These are phyloP conservation scores for Globisporangium barbulae DNA, from an alignment of 352 stramenopile genomes.

Conservation along the genomic window DNA sequence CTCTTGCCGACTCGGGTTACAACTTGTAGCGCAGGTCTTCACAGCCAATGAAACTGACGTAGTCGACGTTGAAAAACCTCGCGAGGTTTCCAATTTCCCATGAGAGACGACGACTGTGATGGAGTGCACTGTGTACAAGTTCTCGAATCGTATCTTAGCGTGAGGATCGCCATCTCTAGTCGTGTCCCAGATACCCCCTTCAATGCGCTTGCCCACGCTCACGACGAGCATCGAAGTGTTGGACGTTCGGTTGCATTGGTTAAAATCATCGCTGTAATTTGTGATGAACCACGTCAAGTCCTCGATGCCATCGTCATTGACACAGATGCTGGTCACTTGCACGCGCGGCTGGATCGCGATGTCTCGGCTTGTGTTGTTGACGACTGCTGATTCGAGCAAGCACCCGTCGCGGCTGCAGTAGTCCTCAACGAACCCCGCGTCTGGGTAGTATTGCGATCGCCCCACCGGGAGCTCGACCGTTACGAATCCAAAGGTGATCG, in stretches of 20 bases:
- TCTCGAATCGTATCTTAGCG: not conserved
- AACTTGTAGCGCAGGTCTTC: not conserved
- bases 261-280: not conserved
- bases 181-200: not conserved
- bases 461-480: constrained; percentile 18
- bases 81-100: not conserved
- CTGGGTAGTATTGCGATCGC: no score
- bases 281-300: constrained; percentile 6
- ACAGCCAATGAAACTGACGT: not conserved
- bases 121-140: not conserved
- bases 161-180: no score
- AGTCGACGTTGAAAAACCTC: not conserved
- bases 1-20: not conserved
- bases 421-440: not conserved
- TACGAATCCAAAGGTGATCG: constrained; percentile 17
- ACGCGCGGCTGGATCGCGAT: constrained; percentile 3
- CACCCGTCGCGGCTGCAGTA: constrained; percentile 13
- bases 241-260: not conserved
- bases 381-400: not conserved
- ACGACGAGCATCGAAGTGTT: constrained; percentile 11
- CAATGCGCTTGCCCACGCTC: not conserved
- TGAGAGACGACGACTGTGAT: not conserved
- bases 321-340: constrained; percentile 11
- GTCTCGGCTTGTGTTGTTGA: no score
- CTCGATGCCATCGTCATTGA: constrained; percentile 14